Evolutionary conservation across 805 yeast species (phyloP).

Genomic region (Komagataella pastoris): DNA sequence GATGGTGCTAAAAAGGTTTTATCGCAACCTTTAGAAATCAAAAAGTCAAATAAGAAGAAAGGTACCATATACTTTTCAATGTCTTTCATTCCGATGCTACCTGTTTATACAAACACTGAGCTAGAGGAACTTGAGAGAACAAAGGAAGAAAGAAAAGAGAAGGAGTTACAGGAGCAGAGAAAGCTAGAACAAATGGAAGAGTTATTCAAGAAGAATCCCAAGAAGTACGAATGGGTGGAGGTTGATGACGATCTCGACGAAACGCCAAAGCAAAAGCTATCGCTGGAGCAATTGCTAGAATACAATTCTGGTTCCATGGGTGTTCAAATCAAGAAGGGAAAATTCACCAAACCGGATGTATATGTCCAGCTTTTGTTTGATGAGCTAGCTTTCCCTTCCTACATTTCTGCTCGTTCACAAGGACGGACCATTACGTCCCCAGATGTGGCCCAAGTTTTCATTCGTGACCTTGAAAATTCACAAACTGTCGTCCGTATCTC

Average conservation of each 20-base stretch:
- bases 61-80: constrained; percentile 42
- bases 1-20: constrained; percentile 37
- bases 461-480: constrained; percentile 61
- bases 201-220: constrained; percentile 41
- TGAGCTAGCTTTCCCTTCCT: constrained; percentile 48
- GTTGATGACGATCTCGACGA: constrained; percentile 26
- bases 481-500: constrained; percentile 42
- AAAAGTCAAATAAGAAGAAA: constrained; percentile 20
- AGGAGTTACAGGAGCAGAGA: constrained; percentile 19
- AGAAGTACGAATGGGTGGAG: constrained; percentile 48
- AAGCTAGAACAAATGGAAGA: constrained; percentile 37
- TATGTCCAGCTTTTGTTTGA: constrained; percentile 52
- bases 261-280: constrained; percentile 26
- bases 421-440: constrained; percentile 28
- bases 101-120: constrained; percentile 50
- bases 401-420: constrained; percentile 32
- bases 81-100: constrained; percentile 52
- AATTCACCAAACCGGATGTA: constrained; percentile 30
- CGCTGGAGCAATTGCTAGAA: constrained; percentile 37
- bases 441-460: constrained; percentile 44
- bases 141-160: constrained; percentile 21
- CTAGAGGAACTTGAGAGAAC: constrained; percentile 28
- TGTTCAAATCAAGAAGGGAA: constrained; percentile 38
- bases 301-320: constrained; percentile 52
- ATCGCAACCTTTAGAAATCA: constrained; percentile 16